Evolutionary conservation across 208 protist species (phyloP).

Genomic region (Ichthyophonus hoferi): DNA sequence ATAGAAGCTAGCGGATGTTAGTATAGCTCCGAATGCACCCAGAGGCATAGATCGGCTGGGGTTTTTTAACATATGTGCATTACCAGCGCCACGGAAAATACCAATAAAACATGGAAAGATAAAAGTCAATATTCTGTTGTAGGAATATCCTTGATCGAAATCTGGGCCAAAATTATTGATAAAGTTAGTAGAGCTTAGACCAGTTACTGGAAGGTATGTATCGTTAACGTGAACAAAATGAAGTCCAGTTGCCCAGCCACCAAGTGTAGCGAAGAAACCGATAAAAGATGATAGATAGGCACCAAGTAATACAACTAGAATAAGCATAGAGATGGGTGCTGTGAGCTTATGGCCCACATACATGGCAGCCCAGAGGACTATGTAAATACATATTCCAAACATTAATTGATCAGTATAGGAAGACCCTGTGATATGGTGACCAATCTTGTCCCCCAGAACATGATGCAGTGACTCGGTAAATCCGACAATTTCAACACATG

Average conservation of each 20-base stretch:
- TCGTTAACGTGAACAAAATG: not conserved
- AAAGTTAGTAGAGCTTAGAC: not conserved
- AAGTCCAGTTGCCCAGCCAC: constrained; percentile 23
- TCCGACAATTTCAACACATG: constrained; percentile 26
- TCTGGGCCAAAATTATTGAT: constrained; percentile 15
- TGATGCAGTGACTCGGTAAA: constrained; percentile 8
- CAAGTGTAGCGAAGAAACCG: constrained; percentile 27
- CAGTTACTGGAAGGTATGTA: not conserved
- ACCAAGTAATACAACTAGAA: not conserved
- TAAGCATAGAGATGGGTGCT: not conserved
- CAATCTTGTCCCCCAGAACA: not conserved
- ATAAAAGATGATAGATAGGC: constrained; percentile 21
- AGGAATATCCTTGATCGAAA: constrained; percentile 2
- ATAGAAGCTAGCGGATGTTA: constrained; percentile 22
- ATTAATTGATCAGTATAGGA: not conserved
- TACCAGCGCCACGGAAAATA: constrained; percentile 32
- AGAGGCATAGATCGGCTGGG: constrained; percentile 29
- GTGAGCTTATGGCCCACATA: not conserved
- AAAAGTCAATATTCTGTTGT: constrained; percentile 16
- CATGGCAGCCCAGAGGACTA: not conserved
- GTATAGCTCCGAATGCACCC: constrained; percentile 37
- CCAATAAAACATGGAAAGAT: constrained; percentile 39
- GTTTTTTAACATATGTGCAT: not conserved
- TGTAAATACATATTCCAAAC: not conserved
- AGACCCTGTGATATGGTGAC: not conserved